These are phyloP conservation scores for Saccharum hybrid DNA, from an alignment of 202 grass and related monocot species.

Conservation along the genomic window DNA sequence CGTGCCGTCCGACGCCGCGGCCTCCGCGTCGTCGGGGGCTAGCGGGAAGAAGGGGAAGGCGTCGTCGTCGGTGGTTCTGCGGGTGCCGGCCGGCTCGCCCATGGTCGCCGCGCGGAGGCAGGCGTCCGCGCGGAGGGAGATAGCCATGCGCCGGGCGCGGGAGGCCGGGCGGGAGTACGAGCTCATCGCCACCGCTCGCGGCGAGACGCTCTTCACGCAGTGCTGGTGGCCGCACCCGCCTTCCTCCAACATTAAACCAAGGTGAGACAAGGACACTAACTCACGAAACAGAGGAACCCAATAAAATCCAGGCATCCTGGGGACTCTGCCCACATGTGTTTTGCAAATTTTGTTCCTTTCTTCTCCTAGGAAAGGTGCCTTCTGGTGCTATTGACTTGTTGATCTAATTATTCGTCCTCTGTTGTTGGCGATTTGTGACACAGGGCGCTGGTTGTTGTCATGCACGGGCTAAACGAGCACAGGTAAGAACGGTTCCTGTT, in stretches of 20 bases:
- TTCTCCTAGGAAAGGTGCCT: background rate
- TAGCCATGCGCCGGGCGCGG: constrained; percentile 39
- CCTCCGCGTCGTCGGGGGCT: constrained; percentile 31
- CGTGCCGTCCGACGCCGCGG: constrained; percentile 1
- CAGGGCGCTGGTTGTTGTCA: constrained; percentile 81
- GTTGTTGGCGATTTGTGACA: constrained; percentile 31
- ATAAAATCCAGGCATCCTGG: background rate
- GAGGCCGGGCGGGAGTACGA: constrained; percentile 64
- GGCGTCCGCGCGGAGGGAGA: constrained; percentile 50
- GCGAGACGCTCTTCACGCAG: constrained; percentile 86
- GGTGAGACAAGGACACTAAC: constrained; percentile 5
- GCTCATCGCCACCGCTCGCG: constrained; percentile 60
- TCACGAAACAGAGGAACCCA: constrained; percentile 28
- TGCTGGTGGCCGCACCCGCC: constrained; percentile 67
- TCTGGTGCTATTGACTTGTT: background rate
- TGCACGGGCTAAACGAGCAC: constrained; percentile 97
- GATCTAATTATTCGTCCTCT: constrained; percentile 27
- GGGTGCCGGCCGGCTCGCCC: constrained; percentile 53
- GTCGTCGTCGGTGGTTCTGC: constrained; percentile 45
- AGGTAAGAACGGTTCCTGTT: constrained; percentile 53
- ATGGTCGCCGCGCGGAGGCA: constrained; percentile 58
- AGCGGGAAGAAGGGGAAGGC: constrained; percentile 58
- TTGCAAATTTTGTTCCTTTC: background rate
- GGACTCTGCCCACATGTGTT: background rate
- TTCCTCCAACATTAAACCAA: constrained; percentile 43